Conservation (phyloP, 2,329 filamentous ascomycete species). For the Ascosphaera aggregata region DNA sequence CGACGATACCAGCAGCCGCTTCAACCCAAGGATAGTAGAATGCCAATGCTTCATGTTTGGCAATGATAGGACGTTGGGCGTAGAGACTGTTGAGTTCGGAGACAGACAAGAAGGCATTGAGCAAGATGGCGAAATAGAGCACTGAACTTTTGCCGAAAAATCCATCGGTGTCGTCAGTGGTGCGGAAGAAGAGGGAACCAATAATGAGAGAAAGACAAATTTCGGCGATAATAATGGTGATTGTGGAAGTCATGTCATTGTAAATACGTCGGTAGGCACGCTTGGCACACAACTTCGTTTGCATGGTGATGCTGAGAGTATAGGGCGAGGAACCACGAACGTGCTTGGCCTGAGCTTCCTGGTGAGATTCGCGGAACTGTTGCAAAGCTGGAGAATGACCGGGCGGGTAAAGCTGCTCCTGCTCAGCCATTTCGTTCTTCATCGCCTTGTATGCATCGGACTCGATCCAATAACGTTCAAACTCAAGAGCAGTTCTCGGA, state of each 20-base stretch:
- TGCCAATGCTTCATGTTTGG: constrained; percentile 73
- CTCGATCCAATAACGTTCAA: constrained; percentile 28
- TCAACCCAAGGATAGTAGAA: constrained; percentile 80
- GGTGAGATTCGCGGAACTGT: constrained; percentile 13
- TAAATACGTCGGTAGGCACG: constrained; percentile 53
- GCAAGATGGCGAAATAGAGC: constrained; percentile 62
- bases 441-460: constrained; percentile 13
- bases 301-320: constrained; percentile 53
- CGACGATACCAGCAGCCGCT: constrained; percentile 63
- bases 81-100: constrained; percentile 57
- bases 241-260: constrained; percentile 52
- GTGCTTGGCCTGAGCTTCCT: constrained; percentile 15
- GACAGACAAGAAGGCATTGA: constrained; percentile 38
- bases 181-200: constrained; percentile 34
- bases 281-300: constrained; percentile 58
- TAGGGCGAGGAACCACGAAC: constrained; percentile 32
- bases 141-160: constrained; percentile 62
- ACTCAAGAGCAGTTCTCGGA: constrained; percentile 45
- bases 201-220: constrained; percentile 55
- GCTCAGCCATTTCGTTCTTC: constrained; percentile 13
- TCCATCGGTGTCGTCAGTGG: constrained; percentile 35
- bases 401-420: constrained; percentile 12
- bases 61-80: constrained; percentile 73
- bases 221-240: constrained; percentile 44
- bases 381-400: constrained; percentile 12